Base-by-base conservation (phyloP, 192 early-diverging fungal species). In the Glomus cerebriforme region DNA sequence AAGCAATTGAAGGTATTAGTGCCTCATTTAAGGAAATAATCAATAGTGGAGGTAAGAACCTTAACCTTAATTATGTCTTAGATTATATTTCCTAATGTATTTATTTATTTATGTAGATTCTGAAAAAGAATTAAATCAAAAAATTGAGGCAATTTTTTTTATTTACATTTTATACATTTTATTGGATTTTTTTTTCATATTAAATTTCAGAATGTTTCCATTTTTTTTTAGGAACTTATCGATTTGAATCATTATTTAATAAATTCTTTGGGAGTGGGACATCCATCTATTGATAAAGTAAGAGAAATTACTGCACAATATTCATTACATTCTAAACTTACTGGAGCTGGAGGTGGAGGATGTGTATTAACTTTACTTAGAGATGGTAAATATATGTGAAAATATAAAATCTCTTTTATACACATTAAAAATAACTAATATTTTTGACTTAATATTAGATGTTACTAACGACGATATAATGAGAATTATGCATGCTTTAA, bases 311-410 rank as follows among this genome's bases (percentile, higher is more conserved):
- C 95, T 0, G 81, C 83, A 1, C 34, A 79, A n/a, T 81, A 87
- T 54, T 88, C 86, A 0, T 82, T 98, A 79, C 86, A 88, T 37
- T 89, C 95, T 24, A 99, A 99, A 84, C 83, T 99, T 37, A 99
- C 98, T 4, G 98, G 98, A 37, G 96, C 96, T 31, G 97, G 98
- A 34, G 98, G 98, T 58, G 98, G 98, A 72, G 98, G 98, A 15
- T 99, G 98, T 82, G 94, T 94, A 26, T 80, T 99, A 65, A 95
- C 94, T 0, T 84, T 94, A 66, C 80, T 96, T 26, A 88, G 90
- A 22, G 83, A 91, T 64, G 90, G 90, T 91, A 86, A 82, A 39
- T 69, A 35, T 29, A 7, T 34, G 22, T 58, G 58, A 22, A 35
- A 9, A 47, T 54, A 19, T n/a, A 45, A 24, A 26, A 13, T 75